Conservation (phyloP, 768 basidiomycete species). For the Boletales sp. region DNA sequence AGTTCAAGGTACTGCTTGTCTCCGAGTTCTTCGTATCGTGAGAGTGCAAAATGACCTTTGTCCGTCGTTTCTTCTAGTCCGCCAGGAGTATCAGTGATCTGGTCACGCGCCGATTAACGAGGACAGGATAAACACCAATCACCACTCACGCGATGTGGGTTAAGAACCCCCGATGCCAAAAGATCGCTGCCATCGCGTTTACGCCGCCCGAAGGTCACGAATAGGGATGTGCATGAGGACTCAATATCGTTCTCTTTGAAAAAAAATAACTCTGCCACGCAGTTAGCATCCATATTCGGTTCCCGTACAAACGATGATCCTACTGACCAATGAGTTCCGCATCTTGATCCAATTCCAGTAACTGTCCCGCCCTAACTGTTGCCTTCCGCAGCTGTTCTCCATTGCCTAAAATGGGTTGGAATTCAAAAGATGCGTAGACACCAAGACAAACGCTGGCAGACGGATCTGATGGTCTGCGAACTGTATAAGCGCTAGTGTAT, state of each 20-base stretch:
- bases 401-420: constrained; percentile 2
- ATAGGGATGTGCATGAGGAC: neutral
- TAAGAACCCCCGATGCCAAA: neutral
- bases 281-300: neutral
- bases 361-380: neutral
- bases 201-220: neutral
- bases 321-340: neutral
- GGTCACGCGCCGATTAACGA: neutral
- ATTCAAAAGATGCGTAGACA: constrained; percentile 1
- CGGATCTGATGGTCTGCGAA: neutral
- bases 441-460: constrained; percentile 1
- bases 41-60: neutral
- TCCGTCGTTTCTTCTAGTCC: neutral
- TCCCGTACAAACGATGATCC: too few relatives aligned
- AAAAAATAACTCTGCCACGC: neutral
- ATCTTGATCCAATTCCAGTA: neutral
- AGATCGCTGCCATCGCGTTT: neutral
- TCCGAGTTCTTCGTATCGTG: neutral
- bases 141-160: neutral
- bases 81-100: neutral
- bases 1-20: neutral
- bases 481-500: neutral
- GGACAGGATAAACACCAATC: neutral
- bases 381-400: neutral
- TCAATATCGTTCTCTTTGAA: neutral